These are phyloP conservation scores for Venturia pyrina DNA, from an alignment of 2,329 filamentous ascomycete species.

Conservation along the genomic window DNA sequence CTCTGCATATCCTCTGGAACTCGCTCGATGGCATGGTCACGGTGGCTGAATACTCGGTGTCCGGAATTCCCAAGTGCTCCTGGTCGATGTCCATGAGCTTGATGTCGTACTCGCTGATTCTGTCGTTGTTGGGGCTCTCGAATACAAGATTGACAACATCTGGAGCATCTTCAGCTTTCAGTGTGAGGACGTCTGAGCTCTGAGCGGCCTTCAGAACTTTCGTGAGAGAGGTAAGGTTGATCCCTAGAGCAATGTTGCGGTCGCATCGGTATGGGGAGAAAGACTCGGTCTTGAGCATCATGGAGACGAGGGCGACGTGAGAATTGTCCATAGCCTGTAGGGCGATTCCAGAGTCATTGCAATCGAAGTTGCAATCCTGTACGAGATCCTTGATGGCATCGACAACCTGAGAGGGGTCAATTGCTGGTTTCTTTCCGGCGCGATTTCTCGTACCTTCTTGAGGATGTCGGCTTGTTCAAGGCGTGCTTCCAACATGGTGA, in stretches of 20 bases:
- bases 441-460: constrained; percentile 62
- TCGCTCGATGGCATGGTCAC: constrained; percentile 81
- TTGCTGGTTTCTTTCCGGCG: not conserved
- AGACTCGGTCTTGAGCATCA: constrained; percentile 92
- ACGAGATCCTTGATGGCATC: constrained; percentile 99
- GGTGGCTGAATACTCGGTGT: constrained; percentile 94
- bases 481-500: constrained; percentile 84
- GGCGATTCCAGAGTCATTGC: constrained; percentile 97
- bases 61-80: constrained; percentile 95
- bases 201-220: constrained; percentile 94
- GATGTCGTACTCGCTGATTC: constrained; percentile 97
- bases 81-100: constrained; percentile 99
- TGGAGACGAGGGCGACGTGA: constrained; percentile 95
- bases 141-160: constrained; percentile 94
- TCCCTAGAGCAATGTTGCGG: constrained; percentile 94
- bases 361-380: constrained; percentile 99
- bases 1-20: constrained; percentile 90
- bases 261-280: constrained; percentile 97
- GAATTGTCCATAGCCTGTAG: constrained; percentile 99
- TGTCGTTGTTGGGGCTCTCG: constrained; percentile 78
- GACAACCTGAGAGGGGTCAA: constrained; percentile 57
- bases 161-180: constrained; percentile 95
- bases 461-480: constrained; percentile 87
- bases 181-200: constrained; percentile 85
- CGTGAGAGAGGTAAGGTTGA: constrained; percentile 92